Percentiles rank a stretch among this genome's conserved stretches.
phyloP scores from a whole-genome alignment of 1,284 basidiomycete species.

The Tilletia setariae region DNA sequence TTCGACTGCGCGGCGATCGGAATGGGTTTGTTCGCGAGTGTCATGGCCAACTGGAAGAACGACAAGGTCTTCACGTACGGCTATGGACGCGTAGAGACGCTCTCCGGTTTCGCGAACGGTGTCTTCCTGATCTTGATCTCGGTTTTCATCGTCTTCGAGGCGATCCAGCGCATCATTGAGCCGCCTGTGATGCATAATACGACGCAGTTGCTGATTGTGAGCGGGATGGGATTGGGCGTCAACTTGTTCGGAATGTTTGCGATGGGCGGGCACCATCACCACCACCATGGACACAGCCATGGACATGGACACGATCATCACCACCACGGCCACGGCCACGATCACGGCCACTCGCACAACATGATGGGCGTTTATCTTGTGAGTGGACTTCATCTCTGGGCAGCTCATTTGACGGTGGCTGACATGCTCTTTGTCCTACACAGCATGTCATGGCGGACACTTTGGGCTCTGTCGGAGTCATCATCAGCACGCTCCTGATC shows the following conservation, averaged over 20 bases:
- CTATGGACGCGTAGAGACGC: slow-evolving; percentile 95
- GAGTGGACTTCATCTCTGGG: slow-evolving; percentile 59
- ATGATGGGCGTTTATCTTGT: slow-evolving; percentile 96
- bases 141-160: slow-evolving; percentile 97
- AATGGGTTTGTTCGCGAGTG: slow-evolving; percentile 89
- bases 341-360: slow-evolving; percentile 80
- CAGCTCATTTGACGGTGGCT: background rate
- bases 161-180: slow-evolving; percentile 88
- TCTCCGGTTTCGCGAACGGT: slow-evolving; percentile 97
- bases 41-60: slow-evolving; percentile 96
- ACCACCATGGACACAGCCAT: slow-evolving; percentile 32
- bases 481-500: slow-evolving; percentile 92
- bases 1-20: slow-evolving; percentile 98
- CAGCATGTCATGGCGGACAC: slow-evolving; percentile 59
- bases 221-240: slow-evolving; percentile 80
- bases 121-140: slow-evolving; percentile 94
- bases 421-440: slow-evolving; percentile 23
- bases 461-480: slow-evolving; percentile 90
- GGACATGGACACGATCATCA: slow-evolving; percentile 60
- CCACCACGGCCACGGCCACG: slow-evolving; percentile 52
- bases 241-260: slow-evolving; percentile 99
- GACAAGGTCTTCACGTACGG: slow-evolving; percentile 94
- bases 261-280: slow-evolving; percentile 65
- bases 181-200: slow-evolving; percentile 95
- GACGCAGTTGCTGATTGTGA: slow-evolving; percentile 83